phyloP scores from a whole-genome alignment of 805 yeast genomes.

The Kuraishia piskuri region DNA sequence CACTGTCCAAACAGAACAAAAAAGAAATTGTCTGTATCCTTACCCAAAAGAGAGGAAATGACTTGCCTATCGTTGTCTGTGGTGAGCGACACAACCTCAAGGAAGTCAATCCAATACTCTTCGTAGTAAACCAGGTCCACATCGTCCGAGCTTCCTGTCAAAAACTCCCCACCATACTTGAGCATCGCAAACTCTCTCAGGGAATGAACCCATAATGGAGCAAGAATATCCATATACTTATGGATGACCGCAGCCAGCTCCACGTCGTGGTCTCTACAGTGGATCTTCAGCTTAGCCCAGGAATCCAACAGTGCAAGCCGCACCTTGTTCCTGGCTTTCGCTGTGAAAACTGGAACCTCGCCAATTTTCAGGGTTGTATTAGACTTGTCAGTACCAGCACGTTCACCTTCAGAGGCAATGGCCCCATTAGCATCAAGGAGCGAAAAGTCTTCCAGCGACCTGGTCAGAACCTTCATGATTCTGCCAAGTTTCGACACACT shows the following conservation, averaged over 20 bases:
- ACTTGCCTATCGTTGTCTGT: conserved; percentile 40
- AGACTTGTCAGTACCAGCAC: conserved; percentile 16
- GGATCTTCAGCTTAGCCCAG: conserved; percentile 57
- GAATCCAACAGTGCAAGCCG: conserved; percentile 57
- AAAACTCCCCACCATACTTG: conserved; percentile 36
- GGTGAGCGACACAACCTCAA: conserved; percentile 64
- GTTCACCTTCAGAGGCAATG: conserved; percentile 13
- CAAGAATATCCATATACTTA: conserved; percentile 50
- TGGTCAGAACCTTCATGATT: conserved; percentile 55
- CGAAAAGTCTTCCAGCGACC: conserved; percentile 53
- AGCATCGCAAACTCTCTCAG: conserved; percentile 67
- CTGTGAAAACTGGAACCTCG: conserved; percentile 39
- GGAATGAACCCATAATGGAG: conserved; percentile 73
- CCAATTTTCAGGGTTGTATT: conserved; percentile 41
- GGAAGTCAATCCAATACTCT: conserved; percentile 67
- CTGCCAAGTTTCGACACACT: conserved; percentile 40
- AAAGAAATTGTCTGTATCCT: conserved; percentile 57
- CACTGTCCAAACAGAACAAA: conserved; percentile 81
- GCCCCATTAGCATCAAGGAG: conserved; percentile 14
- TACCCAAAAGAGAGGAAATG: conserved; percentile 40
- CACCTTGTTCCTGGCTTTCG: conserved; percentile 39
- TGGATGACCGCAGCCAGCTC: conserved; percentile 41
- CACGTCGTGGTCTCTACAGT: conserved; percentile 22
- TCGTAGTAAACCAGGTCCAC: conserved; percentile 39
- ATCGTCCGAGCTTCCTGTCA: conserved; percentile 29